Evolutionary conservation across 768 basidiomycete species (phyloP), one percentile per base, ranked within the genome.

Genomic region (Hortiboletus campestris): DNA sequence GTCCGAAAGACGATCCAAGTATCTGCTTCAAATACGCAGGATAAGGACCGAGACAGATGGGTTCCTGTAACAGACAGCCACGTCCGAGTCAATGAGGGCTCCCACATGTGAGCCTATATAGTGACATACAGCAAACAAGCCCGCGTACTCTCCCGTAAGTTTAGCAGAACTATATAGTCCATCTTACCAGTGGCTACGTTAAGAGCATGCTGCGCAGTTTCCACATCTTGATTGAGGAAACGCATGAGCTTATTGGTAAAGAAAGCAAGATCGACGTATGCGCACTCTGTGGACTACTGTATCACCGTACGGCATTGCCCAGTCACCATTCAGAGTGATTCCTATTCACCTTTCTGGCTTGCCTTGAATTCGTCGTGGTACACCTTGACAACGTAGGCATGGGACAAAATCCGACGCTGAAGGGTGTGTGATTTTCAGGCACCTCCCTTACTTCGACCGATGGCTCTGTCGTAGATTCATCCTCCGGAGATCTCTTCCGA

Each of bases 251-350:
- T 32, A 13, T 31, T 13, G 31, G 45, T 1, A 29, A 17, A 32
- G 31, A 42, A 41, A 53, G 2, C 10, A 35, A 9, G n/a, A 32
- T 40, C 8, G 10, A 40, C 3, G 22, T 12, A 20, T 14, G 17
- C 39, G 19, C n/a, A 89, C 89, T 89, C 63, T 84, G 83, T 11
- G 80, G 83, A 39, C 69, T 25, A 25, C n/a, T n/a, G n/a, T 77
- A 58, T 87, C 79, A 60, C 89, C 85, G 57, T 84, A 90, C 9
- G 89, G 86, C 67, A 85, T 82, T 32, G 80, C 76, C 85, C 85
- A 89, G 67, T 88, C 85, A 12, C 87, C 85, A 61, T 89, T 89
- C 43, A 90, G 75, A 0, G 89, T 90, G 64, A 91, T 89, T n/a
- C 88, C 88, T 61, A 91, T 87, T 78, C 73, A 22, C 88, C 90